Evolutionary conservation across 306 rosid genomes (phyloP).

Genomic region (Carpinus viminea): DNA sequence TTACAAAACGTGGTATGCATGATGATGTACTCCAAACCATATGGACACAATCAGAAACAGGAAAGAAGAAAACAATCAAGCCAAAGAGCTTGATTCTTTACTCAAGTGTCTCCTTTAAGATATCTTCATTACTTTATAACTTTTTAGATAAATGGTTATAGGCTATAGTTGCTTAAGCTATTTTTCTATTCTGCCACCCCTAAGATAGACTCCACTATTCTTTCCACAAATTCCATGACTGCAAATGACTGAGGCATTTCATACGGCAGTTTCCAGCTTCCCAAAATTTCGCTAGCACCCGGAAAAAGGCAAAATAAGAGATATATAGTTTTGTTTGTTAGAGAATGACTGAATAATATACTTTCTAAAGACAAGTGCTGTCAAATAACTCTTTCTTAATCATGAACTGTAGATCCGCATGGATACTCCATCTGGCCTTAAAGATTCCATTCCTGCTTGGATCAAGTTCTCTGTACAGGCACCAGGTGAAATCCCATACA

Average conservation of each 20-base stretch:
- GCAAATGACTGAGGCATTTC: background rate
- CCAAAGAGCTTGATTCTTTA: background rate
- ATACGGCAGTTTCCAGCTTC: background rate
- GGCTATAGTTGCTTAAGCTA: background rate
- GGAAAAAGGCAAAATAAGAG: background rate
- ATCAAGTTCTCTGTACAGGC: constrained; percentile 93
- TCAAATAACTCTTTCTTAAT: constrained; percentile 22
- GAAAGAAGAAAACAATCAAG: background rate
- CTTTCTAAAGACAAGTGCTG: background rate
- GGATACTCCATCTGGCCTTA: constrained; percentile 94
- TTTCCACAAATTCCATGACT: background rate
- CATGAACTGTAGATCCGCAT: constrained; percentile 68
- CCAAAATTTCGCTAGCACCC: background rate
- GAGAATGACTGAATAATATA: background rate
- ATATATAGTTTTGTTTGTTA: constrained; percentile 11
- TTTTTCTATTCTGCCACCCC: background rate
- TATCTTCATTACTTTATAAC: background rate
- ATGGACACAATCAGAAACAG: background rate
- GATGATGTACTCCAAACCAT: background rate
- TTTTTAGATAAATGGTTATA: background rate
- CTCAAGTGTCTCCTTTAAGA: background rate
- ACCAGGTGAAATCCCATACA: constrained; percentile 90
- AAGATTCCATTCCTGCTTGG: constrained; percentile 99
- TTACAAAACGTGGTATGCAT: background rate
- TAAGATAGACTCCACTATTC: background rate